Base-by-base conservation (phyloP, 768 basidiomycete genomes). In the Coprinopsis marcescibilis region DNA sequence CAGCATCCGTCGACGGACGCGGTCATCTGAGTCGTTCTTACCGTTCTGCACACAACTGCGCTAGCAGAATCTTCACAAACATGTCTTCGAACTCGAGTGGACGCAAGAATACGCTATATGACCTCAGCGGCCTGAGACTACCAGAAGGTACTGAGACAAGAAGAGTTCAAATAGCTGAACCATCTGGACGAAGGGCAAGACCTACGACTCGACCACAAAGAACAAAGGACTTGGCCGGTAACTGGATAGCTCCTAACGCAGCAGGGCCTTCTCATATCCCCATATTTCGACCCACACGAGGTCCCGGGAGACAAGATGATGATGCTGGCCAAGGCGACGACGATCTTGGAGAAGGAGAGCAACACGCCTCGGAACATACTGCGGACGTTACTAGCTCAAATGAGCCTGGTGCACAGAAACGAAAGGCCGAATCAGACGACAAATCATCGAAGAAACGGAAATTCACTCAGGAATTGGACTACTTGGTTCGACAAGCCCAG, bases 231-330 rank as follows among this genome's bases (percentile, higher is more conserved):
- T 46, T 65, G 2, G 70, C 75, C 38, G 80, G 77, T 11, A 81
- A 82, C 50, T 84, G 81, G 79, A 73, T 83, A 17, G 84, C 85
- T 8, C 65, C 58, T 26, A 82, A 86, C 56, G 84, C 83, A 2
- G 82, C 75, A 14, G 83, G 85, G 1, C 59, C 62, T 25, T 62
- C 58, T 5, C 68, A 55, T 2, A 67, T 77, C 3, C 63, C 44
- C 19, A 59, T 38, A 52, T 57, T 27, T 50, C 46, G 40, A 50
- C 55, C 23, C 43, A 27, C 3, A 3, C 26, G 8, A 47, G 49
- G 37, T 39, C 35, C 15, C 35, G 43, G 15, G 45, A 49, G 43
- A 21, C 44, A 46, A 24, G 44, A 55, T 15, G 54, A 52, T 7
- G 55, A 45, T 4, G 49, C 52, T 3, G 55, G 48, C n/a, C 62